Percentiles rank a stretch among this genome's conserved stretches.
phyloP scores from a whole-genome alignment of 2,329 filamentous ascomycete species.

The Epichloe coenophiala region DNA sequence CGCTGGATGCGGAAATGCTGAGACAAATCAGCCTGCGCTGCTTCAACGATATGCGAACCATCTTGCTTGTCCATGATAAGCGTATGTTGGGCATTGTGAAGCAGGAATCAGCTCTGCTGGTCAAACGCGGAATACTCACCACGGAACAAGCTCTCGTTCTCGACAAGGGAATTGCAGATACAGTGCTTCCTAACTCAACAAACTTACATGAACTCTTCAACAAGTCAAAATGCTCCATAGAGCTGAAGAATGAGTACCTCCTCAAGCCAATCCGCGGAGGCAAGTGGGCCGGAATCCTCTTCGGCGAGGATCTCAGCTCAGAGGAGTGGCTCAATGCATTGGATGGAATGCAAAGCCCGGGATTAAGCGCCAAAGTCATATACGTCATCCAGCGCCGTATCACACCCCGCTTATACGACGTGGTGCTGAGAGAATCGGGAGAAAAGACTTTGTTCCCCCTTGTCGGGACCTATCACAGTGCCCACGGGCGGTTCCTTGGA shows the following conservation, averaged over 20 bases:
- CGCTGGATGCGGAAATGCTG: slow-evolving; percentile 17
- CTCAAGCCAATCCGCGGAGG: slow-evolving; percentile 25
- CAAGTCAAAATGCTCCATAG: slow-evolving; percentile 3
- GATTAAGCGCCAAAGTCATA: slow-evolving; percentile 3
- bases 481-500: too few relatives aligned
- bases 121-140: slow-evolving; percentile 14
- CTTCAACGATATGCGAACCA: slow-evolving; percentile 27
- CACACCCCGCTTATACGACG: slow-evolving; percentile 16
- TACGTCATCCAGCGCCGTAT: slow-evolving; percentile 20
- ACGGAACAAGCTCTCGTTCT: slow-evolving; percentile 14
- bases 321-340: slow-evolving; percentile 17
- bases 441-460: too few relatives aligned
- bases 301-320: slow-evolving; percentile 21
- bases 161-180: slow-evolving; percentile 18
- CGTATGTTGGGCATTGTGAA: slow-evolving; percentile 26
- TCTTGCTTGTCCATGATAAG: slow-evolving; percentile 28
- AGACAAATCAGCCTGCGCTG: slow-evolving; percentile 23
- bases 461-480: too few relatives aligned
- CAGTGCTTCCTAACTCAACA: slow-evolving; percentile 17
- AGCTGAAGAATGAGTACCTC: slow-evolving; percentile 16
- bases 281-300: slow-evolving; percentile 26
- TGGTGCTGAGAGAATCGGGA: slow-evolving; percentile 3
- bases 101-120: slow-evolving; percentile 19
- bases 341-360: slow-evolving; percentile 5
- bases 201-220: slow-evolving; percentile 12